Conservation (phyloP, 2,329 filamentous ascomycete genomes). For the Colletotrichum musae region DNA sequence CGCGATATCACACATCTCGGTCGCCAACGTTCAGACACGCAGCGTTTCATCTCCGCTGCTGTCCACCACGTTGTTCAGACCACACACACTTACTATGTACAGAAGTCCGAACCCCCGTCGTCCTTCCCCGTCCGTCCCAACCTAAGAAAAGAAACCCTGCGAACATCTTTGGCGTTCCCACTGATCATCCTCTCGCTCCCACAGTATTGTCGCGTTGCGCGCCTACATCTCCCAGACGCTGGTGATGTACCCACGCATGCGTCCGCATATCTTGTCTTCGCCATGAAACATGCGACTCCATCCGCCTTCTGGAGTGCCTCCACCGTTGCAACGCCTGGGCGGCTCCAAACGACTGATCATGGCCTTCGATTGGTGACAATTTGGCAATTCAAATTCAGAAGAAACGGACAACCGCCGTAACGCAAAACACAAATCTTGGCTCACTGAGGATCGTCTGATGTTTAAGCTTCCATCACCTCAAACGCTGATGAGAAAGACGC, state of each 20-base stretch:
- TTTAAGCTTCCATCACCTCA: conserved; percentile 41
- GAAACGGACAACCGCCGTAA: conserved; percentile 20
- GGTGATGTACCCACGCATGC: conserved; percentile 21
- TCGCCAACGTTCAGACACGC: conserved; percentile 37
- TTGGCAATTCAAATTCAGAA: not conserved
- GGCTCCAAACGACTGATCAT: not conserved
- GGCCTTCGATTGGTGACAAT: conserved; percentile 10
- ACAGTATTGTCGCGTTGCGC: not conserved
- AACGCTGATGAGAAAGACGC: conserved; percentile 35
- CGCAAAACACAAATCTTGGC: conserved; percentile 32
- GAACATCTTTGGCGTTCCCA: conserved; percentile 30
- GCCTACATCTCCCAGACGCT: conserved; percentile 6
- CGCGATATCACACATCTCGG: conserved; percentile 23
- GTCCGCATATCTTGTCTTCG: conserved; percentile 20
- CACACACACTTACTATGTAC: conserved; percentile 6
- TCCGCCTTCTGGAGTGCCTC: not conserved
- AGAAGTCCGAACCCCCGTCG: not conserved
- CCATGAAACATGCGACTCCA: conserved; percentile 28
- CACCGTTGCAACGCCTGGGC: conserved; percentile 3
- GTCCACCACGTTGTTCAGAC: conserved; percentile 31
- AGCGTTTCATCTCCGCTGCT: conserved; percentile 36
- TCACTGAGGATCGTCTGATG: conserved; percentile 31
- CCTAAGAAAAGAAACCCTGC: conserved; percentile 25
- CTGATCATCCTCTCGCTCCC: conserved; percentile 25
- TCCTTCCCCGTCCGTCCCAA: conserved; percentile 27